These are phyloP conservation scores for Trichoderma hamatum DNA, from an alignment of 2,329 filamentous ascomycete genomes.

Conservation along the genomic window DNA sequence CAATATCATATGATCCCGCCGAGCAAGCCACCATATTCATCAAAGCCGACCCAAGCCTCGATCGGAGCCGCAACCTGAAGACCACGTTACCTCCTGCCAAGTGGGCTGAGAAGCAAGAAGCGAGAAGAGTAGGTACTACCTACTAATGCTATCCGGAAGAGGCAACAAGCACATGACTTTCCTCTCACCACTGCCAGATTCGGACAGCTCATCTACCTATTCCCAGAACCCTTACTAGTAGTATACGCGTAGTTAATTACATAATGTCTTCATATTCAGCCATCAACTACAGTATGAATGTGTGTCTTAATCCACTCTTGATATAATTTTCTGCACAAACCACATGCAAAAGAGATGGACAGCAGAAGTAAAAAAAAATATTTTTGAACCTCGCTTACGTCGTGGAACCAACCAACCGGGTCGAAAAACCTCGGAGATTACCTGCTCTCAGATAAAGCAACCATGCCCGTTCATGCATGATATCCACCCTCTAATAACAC, in stretches of 20 bases:
- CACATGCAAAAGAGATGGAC: background rate
- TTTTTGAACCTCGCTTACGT: background rate
- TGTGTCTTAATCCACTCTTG: no score
- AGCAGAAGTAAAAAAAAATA: background rate
- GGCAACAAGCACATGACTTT: background rate
- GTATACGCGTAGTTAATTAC: background rate
- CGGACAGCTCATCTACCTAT: background rate
- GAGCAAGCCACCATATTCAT: background rate
- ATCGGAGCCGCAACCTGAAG: background rate
- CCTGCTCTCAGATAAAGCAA: background rate
- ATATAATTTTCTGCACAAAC: background rate
- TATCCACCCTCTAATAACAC: background rate
- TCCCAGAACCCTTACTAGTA: background rate
- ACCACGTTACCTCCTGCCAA: conserved; percentile 16
- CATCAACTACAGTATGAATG: no score
- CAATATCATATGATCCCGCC: background rate
- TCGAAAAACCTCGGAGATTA: conserved; percentile 10
- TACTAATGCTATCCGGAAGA: background rate
- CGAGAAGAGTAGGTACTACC: no score
- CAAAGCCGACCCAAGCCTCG: background rate
- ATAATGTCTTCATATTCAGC: background rate
- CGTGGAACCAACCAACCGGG: background rate
- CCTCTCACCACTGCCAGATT: background rate
- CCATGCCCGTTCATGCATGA: conserved; percentile 13
- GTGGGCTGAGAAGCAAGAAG: background rate